Base-by-base conservation (phyloP, 1,284 basidiomycete genomes). In the Dichomitus squalens region DNA sequence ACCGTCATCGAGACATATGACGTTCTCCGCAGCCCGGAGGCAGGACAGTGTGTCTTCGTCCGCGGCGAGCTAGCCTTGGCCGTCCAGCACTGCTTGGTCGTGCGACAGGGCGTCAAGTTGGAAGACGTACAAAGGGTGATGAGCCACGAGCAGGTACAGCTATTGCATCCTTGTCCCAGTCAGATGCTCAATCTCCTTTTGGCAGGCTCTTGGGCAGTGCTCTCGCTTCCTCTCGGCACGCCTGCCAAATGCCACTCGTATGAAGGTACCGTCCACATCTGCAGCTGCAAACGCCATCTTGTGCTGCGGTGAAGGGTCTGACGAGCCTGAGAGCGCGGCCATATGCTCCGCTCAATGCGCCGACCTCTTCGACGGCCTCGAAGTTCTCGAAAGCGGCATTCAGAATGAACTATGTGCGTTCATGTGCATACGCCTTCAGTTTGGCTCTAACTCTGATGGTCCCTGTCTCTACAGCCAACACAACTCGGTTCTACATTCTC, bases 121-220 rank as follows among this genome's bases (percentile, higher is more conserved):
- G 70, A 76, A 49, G 73, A 85, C 51, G 77, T 90, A 18, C 74
- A 77, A 54, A 74, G 72, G 52, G 77, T 92, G 11, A 66, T 89
- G 62, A 92, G 90, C 71, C 89, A 92, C 62, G 90, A 91, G 67
- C 90, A 92, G 76, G 89, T 88, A 52, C 52, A 75, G 31, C 14
- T 25, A 21, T 7, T 27, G 29, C 12, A 25, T 18, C 25, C 4
- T 31, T 34, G 18, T 47, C 29, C 20, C 18, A 34, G 27, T 23
- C 11, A 8, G 11, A 7, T n/a, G 25, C 34, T 51, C 7, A 47
- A 40, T 48, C 12, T 38, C 12, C 16, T 35, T 4, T 11, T 7
- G 38, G 12, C 63, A 92, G 90, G 90, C 90, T 14, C 71, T 92
- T 21, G 90, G 90, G n/a, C 90, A 92, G 70, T 92, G 90, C 69